Percentiles rank a stretch among this genome's conserved stretches.
Conservation (phyloP, 2,329 filamentous ascomycete species). For the Chrysosporium keratinophilum region DNA sequence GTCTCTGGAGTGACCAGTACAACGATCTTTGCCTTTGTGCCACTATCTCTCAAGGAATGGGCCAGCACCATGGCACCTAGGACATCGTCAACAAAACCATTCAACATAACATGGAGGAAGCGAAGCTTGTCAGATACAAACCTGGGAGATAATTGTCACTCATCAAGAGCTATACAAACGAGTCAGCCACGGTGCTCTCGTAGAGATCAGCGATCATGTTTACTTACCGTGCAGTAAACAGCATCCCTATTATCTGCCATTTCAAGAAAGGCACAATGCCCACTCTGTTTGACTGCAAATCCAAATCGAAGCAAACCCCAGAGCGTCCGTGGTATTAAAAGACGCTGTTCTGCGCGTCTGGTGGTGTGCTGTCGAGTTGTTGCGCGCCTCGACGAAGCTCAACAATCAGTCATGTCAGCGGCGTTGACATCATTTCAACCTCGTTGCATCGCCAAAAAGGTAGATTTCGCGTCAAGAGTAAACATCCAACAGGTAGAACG, state of each 20-base stretch:
- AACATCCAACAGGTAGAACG: too few species aligned
- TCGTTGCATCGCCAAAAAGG: not conserved
- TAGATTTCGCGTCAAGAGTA: too few species aligned
- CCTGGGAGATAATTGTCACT: constrained; percentile 89
- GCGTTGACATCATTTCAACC: not conserved
- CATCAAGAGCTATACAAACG: constrained; percentile 60
- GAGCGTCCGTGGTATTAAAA: not conserved
- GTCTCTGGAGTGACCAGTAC: constrained; percentile 73
- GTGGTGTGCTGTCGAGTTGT: constrained; percentile 7
- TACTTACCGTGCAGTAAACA: constrained; percentile 55
- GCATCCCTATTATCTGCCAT: constrained; percentile 43
- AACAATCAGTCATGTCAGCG: not conserved
- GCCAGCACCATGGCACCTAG: constrained; percentile 84
- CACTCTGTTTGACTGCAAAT: not conserved
- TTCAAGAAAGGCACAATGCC: not conserved
- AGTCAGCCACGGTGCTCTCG: constrained; percentile 4
- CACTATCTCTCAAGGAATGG: constrained; percentile 85
- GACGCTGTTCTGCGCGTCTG: not conserved
- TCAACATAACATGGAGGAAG: not conserved
- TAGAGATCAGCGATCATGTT: not conserved
- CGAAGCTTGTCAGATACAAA: constrained; percentile 34
- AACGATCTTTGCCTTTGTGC: constrained; percentile 74
- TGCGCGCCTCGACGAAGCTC: not conserved
- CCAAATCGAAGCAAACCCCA: not conserved
- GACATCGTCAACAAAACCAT: constrained; percentile 9